Conservation (phyloP, 768 basidiomycete genomes). For the Amanita polypyramis region DNA sequence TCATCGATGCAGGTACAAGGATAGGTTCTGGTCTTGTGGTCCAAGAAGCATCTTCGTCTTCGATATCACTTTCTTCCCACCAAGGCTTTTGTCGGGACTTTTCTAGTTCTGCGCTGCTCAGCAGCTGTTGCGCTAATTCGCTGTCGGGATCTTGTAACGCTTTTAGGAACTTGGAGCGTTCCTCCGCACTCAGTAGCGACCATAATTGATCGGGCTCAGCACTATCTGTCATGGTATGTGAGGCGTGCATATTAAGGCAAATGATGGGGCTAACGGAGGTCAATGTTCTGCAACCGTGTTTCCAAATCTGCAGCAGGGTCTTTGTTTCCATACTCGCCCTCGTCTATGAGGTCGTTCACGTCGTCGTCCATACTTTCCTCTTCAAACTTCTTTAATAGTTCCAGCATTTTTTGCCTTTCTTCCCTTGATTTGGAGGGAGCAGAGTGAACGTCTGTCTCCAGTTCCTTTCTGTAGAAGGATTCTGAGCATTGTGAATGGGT, state of each 20-base stretch:
- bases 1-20: conserved; percentile 32
- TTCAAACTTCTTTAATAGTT: conserved; percentile 63
- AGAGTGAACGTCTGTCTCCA: conserved; percentile 51
- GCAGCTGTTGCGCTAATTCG: conserved; percentile 45
- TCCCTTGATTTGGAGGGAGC: conserved; percentile 42
- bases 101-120: conserved; percentile 46
- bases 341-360: conserved; percentile 19
- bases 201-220: conserved; percentile 49
- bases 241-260: not conserved
- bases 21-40: conserved; percentile 37
- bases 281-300: conserved; percentile 39
- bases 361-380: conserved; percentile 39
- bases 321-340: conserved; percentile 24
- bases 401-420: conserved; percentile 59
- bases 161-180: conserved; percentile 49
- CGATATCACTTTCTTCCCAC: conserved; percentile 44
- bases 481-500: conserved; percentile 71
- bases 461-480: conserved; percentile 66
- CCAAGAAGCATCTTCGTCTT: conserved; percentile 10
- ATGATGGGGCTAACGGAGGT: conserved; percentile 42
- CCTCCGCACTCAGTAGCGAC: conserved; percentile 46
- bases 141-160: conserved; percentile 53
- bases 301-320: conserved; percentile 33
- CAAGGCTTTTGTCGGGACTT: conserved; percentile 49
- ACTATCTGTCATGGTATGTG: conserved; percentile 28